A percentile compares a stretch with the other conserved stretches of the same genome.
Evolutionary conservation across 1,284 basidiomycete species (phyloP).

Genomic region (Farysia itapuensis): DNA sequence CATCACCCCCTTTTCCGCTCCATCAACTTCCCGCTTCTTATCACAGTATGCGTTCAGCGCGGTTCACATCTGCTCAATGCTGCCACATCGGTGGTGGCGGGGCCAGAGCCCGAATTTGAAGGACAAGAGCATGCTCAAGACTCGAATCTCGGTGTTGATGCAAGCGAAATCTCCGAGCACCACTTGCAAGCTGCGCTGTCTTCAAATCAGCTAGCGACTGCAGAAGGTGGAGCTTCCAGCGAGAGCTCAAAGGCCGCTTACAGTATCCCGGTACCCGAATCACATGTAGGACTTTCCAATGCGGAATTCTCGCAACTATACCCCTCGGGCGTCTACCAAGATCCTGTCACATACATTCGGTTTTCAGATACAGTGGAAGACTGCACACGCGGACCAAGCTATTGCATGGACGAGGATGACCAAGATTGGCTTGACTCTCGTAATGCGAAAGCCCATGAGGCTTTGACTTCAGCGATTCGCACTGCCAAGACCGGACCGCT

Average conservation of each 20-base stretch:
- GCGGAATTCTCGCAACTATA: constrained; percentile 48
- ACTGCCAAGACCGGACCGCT: constrained; percentile 66
- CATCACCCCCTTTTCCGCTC: not conserved
- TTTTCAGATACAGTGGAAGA: constrained; percentile 90
- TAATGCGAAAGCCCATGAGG: constrained; percentile 83
- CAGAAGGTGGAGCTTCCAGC: constrained; percentile 19
- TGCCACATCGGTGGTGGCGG: constrained; percentile 47
- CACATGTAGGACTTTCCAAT: constrained; percentile 42
- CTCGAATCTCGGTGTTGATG: constrained; percentile 52
- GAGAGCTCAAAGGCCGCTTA: constrained; percentile 42
- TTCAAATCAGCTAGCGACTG: constrained; percentile 52
- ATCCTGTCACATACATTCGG: constrained; percentile 71
- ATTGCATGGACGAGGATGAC: constrained; percentile 96
- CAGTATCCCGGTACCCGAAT: constrained; percentile 58
- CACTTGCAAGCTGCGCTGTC: constrained; percentile 59
- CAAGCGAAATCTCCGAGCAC: constrained; percentile 54
- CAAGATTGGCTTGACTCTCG: constrained; percentile 89
- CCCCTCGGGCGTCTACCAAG: constrained; percentile 51
- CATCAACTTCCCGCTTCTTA: not conserved
- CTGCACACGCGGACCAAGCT: constrained; percentile 69
- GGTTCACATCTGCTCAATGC: constrained; percentile 45
- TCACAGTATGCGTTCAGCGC: constrained; percentile 47
- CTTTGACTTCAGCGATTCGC: constrained; percentile 75
- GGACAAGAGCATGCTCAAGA: constrained; percentile 50
- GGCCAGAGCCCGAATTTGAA: constrained; percentile 50